Base-by-base conservation (phyloP, 2,329 filamentous ascomycete genomes). In the Cladobotryum protrusum region DNA sequence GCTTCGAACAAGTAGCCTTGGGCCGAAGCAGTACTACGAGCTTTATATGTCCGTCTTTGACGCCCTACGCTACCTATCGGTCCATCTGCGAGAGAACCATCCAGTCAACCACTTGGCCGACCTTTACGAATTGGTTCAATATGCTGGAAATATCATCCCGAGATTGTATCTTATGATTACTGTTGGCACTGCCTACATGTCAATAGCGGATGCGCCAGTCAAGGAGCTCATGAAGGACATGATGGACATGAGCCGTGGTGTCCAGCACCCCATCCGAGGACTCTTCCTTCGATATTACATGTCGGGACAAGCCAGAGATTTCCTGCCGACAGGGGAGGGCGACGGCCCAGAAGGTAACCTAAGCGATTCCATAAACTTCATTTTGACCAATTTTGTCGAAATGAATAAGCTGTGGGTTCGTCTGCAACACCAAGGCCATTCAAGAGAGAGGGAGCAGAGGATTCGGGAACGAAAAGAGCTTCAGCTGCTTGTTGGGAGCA, bases 171-270 rank as follows among this genome's bases (percentile, higher is more conserved):
- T 99, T 53, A 99, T 99, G 95, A 93, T 99, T 63, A 99, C 95
- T 0, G 95, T 99, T 36, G 93, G 93, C 52, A 99, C 93, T 2
- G 95, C 96, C 44, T 99, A 99, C 75, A 99, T 99, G 93, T 86
- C 89, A 20, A 95, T 99, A 64, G 87, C 93, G 63, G 93, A 97
- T 77, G 93, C 95, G 52, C 93, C 93, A 1, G 93, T 99, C 59
- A 99, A 99, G 73, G 93, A 99, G 75, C 89, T 99, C 55, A 99
- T 99, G 93, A 99, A 99, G 72, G 93, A 99, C 69, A 99, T 99
- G 93, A 99, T 99, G 93, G 93, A 99, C 71, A 99, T 99, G 93
- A 97, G 90, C 71, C 82, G 93, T 56, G 93, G 93, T 50, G 91
- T 99, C 18, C 93, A 99, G 65, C 93, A 99, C 69, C 93, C 93